Evolutionary conservation across 2,329 filamentous ascomycete species (phyloP).

Genomic region (Neofusicoccum ribis): DNA sequence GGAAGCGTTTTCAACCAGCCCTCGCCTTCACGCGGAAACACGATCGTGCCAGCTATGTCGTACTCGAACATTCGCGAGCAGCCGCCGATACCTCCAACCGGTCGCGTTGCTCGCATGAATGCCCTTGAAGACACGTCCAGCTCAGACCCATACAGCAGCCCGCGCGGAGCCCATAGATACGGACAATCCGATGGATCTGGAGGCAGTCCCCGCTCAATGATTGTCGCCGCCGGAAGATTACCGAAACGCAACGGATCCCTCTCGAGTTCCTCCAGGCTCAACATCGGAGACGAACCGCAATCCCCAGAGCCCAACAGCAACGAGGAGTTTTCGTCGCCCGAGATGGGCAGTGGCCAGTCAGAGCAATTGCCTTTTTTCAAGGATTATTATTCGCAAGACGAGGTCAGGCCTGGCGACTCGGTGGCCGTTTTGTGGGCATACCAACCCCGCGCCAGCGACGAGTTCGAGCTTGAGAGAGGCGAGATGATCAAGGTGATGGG

Average conservation of each 20-base stretch:
- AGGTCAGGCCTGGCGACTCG: constrained; percentile 87
- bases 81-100: constrained; percentile 8
- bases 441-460: constrained; percentile 87
- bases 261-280: constrained; percentile 78
- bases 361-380: constrained; percentile 97
- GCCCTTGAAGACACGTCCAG: constrained; percentile 77
- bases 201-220: constrained; percentile 10
- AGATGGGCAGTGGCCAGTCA: constrained; percentile 83
- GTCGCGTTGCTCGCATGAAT: constrained; percentile 89
- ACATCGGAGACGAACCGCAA: constrained; percentile 65
- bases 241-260: constrained; percentile 80
- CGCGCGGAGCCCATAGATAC: constrained; percentile 31
- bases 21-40: constrained; percentile 57
- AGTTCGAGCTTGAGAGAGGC: constrained; percentile 88
- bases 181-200: constrained; percentile 5
- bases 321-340: constrained; percentile 79
- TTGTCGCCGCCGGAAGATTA: constrained; percentile 47
- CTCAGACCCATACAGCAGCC: constrained; percentile 50
- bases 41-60: constrained; percentile 39
- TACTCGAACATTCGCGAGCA: constrained; percentile 63
- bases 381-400: constrained; percentile 97
- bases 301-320: constrained; percentile 42
- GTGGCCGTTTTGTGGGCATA: constrained; percentile 96
- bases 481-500: constrained; percentile 98
- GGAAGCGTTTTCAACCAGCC: constrained; percentile 88